Evolutionary conservation across 2,329 filamentous ascomycete species (phyloP).

Genomic region (Aspergillus terreus): DNA sequence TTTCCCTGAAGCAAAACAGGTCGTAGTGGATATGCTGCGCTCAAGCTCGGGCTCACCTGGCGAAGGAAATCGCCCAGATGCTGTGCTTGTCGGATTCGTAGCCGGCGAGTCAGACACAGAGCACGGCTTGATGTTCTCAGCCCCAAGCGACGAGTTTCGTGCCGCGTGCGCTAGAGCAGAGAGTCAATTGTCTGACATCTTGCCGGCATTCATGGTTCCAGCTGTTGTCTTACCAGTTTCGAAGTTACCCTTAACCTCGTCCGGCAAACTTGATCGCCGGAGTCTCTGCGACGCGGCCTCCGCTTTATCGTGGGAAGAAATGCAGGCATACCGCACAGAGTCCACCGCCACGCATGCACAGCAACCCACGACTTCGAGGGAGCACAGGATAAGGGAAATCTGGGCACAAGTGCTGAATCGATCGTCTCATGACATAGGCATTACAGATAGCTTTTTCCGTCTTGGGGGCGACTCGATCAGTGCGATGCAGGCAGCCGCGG

Average conservation of each 20-base stretch:
- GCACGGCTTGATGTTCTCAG: slow-evolving; percentile 33
- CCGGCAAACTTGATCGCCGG: slow-evolving; percentile 1
- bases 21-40: slow-evolving; percentile 1
- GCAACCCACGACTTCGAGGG: slow-evolving; percentile 3
- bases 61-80: background rate
- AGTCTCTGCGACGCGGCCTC: background rate
- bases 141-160: slow-evolving; percentile 18
- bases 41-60: background rate
- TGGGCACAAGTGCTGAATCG: slow-evolving; percentile 14
- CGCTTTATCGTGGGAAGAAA: background rate
- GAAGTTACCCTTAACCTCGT: background rate
- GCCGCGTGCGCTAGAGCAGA: slow-evolving; percentile 22
- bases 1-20: background rate
- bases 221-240: background rate
- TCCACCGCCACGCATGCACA: background rate
- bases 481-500: slow-evolving; percentile 16
- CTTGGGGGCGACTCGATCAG: slow-evolving; percentile 21
- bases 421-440: slow-evolving; percentile 1
- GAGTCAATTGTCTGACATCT: background rate
- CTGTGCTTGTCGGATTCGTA: background rate
- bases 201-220: slow-evolving; percentile 6
- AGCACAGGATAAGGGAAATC: slow-evolving; percentile 7
- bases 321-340: slow-evolving; percentile 4
- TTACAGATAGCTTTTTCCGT: slow-evolving; percentile 21
- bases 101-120: slow-evolving; percentile 10